Conservation (phyloP, 2,329 filamentous ascomycete species). For the Aspergillus pseudoterreus region DNA sequence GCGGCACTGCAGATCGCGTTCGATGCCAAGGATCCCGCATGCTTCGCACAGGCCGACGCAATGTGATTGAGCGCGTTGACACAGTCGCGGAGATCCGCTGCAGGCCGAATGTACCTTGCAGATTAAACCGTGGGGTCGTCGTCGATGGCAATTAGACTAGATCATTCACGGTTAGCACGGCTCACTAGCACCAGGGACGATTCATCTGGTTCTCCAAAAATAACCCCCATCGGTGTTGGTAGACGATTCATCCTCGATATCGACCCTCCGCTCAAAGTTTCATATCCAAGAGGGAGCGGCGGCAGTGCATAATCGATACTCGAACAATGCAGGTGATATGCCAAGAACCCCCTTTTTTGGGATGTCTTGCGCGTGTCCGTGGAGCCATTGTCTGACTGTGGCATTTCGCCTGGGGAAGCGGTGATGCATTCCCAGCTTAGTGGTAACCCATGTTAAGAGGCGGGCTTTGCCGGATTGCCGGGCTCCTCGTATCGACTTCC, state of each 20-base stretch:
- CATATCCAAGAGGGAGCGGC: neutral
- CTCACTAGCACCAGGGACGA: too few relatives aligned
- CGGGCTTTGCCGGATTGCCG: neutral
- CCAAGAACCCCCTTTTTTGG: constrained; percentile 1
- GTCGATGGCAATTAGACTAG: neutral
- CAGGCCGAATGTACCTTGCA: neutral
- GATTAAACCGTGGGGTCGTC: constrained; percentile 1
- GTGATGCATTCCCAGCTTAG: constrained; percentile 7
- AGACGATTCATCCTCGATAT: too few relatives aligned
- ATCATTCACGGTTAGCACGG: neutral
- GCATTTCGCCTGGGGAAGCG: neutral
- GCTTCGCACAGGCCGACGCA: neutral
- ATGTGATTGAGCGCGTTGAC: neutral
- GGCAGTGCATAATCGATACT: neutral
- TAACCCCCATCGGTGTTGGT: too few relatives aligned
- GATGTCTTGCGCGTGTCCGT: neutral
- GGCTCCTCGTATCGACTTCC: constrained; percentile 1
- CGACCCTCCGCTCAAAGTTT: too few relatives aligned
- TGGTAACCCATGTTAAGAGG: constrained; percentile 15
- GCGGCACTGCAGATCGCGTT: constrained; percentile 8
- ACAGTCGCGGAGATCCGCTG: neutral
- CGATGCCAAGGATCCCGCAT: neutral
- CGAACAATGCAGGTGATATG: neutral
- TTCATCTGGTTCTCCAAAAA: too few relatives aligned
- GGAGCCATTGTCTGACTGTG: neutral